These are phyloP conservation scores for Clonostachys byssicola DNA, from an alignment of 2,329 filamentous ascomycete species.

Conservation along the genomic window DNA sequence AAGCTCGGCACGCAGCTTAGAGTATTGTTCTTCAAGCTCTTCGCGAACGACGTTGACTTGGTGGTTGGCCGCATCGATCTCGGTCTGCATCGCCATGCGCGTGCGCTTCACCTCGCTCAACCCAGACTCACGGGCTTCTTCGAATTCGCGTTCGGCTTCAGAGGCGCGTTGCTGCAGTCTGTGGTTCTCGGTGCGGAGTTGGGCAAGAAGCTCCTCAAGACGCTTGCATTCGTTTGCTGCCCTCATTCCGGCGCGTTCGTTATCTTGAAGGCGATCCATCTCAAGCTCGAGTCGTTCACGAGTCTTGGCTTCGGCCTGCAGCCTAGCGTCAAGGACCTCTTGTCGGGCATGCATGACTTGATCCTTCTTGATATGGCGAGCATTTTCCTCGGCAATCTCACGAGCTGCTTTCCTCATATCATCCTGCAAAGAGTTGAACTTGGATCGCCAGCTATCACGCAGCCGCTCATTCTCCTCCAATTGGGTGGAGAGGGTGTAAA, in stretches of 20 bases:
- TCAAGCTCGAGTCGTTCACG: constrained; percentile 64
- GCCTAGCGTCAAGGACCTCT: constrained; percentile 71
- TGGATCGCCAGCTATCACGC: constrained; percentile 77
- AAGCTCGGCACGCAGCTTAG: constrained; percentile 67
- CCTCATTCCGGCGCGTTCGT: constrained; percentile 61
- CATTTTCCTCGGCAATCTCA: constrained; percentile 80
- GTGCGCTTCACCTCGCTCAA: constrained; percentile 78
- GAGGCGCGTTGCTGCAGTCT: constrained; percentile 66
- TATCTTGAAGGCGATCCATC: constrained; percentile 59
- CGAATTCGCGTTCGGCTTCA: constrained; percentile 75
- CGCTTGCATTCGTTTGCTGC: constrained; percentile 60
- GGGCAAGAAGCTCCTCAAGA: constrained; percentile 48
- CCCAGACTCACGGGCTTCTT: constrained; percentile 77
- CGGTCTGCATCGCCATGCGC: constrained; percentile 71
- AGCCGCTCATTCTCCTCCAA: constrained; percentile 82
- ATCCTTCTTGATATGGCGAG: constrained; percentile 73
- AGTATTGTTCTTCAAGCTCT: constrained; percentile 76
- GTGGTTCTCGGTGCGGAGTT: constrained; percentile 63
- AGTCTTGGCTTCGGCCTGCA: constrained; percentile 70
- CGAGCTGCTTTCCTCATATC: constrained; percentile 78
- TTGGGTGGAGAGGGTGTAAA: constrained; percentile 71
- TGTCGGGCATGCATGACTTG: constrained; percentile 74
- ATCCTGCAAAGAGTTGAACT: constrained; percentile 80
- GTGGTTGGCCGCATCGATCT: constrained; percentile 79
- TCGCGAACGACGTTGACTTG: constrained; percentile 80